Evolutionary conservation across 805 yeast species (phyloP).

Genomic region (Ogataea neopini): DNA sequence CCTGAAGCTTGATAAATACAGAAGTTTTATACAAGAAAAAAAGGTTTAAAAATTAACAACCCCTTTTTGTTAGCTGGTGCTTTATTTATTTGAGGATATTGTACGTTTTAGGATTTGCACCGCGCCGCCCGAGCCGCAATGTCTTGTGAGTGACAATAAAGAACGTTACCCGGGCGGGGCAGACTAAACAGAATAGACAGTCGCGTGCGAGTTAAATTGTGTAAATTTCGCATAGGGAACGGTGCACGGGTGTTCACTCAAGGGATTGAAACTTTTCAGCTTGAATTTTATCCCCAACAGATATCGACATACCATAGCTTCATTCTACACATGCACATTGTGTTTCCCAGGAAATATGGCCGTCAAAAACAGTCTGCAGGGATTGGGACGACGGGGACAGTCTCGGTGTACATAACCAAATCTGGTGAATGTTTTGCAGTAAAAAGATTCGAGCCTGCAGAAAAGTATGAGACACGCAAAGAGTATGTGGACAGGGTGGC

Average conservation of each 20-base stretch:
- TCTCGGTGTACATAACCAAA: constrained; percentile 12
- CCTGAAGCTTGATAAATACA: background rate
- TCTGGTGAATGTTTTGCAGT: constrained; percentile 37
- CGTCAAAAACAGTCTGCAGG: constrained; percentile 13
- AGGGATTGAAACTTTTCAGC: background rate
- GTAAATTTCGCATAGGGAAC: background rate
- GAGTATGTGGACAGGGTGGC: constrained; percentile 42
- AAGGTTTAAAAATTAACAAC: background rate
- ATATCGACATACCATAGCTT: too few species aligned
- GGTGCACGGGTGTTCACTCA: background rate
- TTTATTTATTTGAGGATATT: background rate
- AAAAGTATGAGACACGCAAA: constrained; percentile 39
- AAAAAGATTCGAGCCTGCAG: constrained; percentile 45
- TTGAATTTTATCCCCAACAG: background rate
- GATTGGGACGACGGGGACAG: constrained; percentile 20
- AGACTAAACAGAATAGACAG: background rate
- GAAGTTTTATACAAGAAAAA: background rate
- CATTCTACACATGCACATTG: constrained; percentile 1
- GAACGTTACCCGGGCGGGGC: constrained; percentile 3
- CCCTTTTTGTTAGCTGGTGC: background rate
- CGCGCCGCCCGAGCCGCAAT: constrained; percentile 2
- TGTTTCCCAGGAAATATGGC: constrained; percentile 23
- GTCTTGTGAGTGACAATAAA: background rate
- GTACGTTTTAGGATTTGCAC: background rate
- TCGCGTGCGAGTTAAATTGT: background rate